Base-by-base conservation (phyloP, 1,284 basidiomycete species). In the Malassezia yamatoensis region DNA sequence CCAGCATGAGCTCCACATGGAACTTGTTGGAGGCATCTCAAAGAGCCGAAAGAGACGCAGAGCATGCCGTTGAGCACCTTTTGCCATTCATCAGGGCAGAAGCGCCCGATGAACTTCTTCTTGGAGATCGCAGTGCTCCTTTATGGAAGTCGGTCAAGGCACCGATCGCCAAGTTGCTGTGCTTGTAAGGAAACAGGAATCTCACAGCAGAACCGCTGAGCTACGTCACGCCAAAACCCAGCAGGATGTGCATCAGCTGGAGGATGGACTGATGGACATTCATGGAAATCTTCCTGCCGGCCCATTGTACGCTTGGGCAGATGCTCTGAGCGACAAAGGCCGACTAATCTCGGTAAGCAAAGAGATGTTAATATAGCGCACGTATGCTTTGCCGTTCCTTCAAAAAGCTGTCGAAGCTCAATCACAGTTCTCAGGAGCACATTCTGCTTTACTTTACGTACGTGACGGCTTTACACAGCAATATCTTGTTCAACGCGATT, bases 391-490 rank as follows among this genome's bases (percentile, higher is more conserved):
- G 32, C 37, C 16, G 7, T 43, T 38, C 21, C 35, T 53, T 24
- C 47, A 53, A 43, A 13, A 21, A 2, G 32, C 52, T 33, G n/a
- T 49, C 16, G 11, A 39, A 34, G 32, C 43, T 32, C 11, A 41
- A 47, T 50, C 36, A 21, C 53, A 41, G 6, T 9, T 51, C 24
- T 52, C 48, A 7, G 36, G 43, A 40, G 58, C 36, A 15, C 49
- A 49, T 38, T 46, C 53, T 15, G 42, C 49, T n/a, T 44, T 53
- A 5, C 53, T 47, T 16, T 45, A 36, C 15, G 47, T 49, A 49
- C 42, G 41, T 40, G 21, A 5, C 32, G 21, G 13, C 45, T 41
- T 54, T 32, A 53, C 32, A 39, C 45, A 51, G 52, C 35, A 50
- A 34, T 48, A 51, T 38, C 13, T 51, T 20, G 44, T 39, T 20